Base-by-base conservation (phyloP, 1,139 yeast genomes). In the Geotrichum histeridarum region DNA sequence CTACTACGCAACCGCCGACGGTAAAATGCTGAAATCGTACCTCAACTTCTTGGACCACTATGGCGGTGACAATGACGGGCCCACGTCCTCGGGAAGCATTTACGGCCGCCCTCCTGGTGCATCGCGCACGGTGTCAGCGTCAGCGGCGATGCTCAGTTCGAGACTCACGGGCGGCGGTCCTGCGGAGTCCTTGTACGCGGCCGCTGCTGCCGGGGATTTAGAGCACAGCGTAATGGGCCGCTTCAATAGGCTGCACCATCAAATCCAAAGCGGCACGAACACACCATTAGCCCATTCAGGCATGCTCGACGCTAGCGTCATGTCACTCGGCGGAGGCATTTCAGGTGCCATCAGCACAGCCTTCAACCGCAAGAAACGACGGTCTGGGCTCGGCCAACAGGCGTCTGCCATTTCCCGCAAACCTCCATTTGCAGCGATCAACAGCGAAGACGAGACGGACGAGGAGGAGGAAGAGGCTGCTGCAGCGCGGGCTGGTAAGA, bases 1-100 rank as follows among this genome's bases (percentile, higher is more conserved):
- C 33, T 78, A 77, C 54, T 76, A 75, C 52, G 75, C 76, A 41
- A 72, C 80, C 14, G 82, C 83, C 38, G 91, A 88, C 62, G 95
- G 89, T 58, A 91, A 91, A 68, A 91, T 91, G 97, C 81, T 88
- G 67, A 89, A 89, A 64, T 87, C 96, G 1, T 91, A 89, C 67
- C 75, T 89, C 73, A 83, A 89, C 68, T 91, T 91, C 67, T 73
- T 90, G 62, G 96, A 90, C 64, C 86, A 88, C 61, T 90, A 90
- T 68, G 90, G 84, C 30, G 75, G 76, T 12, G 55, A 51, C 12
- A 42, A 45, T n/a, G 48, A 46, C 22, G 49, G 50, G 8, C 27
- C 32, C 15, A 31, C 33, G 14, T 58, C 61, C 0, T 53, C 54
- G 1, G 50, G 54, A 15, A 49, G 50, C 32, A 18, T 48, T 4